phyloP scores from a whole-genome alignment of 257 asterid genomes.

The Nicotiana obtusifolia region DNA sequence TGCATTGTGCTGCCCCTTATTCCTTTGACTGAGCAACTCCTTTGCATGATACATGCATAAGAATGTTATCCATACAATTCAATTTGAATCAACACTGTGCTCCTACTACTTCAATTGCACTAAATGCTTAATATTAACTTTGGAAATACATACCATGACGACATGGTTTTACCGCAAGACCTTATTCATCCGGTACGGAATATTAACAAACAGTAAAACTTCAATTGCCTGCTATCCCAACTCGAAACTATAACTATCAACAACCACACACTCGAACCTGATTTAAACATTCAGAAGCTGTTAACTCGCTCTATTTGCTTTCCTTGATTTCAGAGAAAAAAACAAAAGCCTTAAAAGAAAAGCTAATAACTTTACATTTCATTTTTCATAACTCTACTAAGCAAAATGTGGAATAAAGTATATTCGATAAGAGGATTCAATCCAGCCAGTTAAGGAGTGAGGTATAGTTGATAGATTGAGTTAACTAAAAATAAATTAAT shows the following conservation, averaged over 20 bases:
- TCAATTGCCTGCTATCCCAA: background rate
- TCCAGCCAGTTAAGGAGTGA: background rate
- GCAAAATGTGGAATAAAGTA: background rate
- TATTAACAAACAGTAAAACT: background rate
- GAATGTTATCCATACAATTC: background rate
- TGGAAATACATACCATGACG: background rate
- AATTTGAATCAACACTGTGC: background rate
- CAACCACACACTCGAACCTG: background rate
- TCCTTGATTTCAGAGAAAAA: background rate
- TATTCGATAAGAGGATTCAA: background rate
- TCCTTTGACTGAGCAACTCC: background rate
- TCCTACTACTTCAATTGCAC: background rate
- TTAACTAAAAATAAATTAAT: background rate
- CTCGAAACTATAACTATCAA: background rate
- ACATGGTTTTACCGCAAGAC: background rate
- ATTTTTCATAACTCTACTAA: background rate
- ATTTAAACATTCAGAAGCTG: background rate
- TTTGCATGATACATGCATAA: background rate
- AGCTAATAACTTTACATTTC: background rate
- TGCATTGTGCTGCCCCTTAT: too few species aligned
- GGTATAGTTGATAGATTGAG: background rate
- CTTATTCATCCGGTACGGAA: background rate
- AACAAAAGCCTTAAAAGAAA: background rate
- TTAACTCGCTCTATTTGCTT: background rate
- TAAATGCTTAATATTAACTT: background rate